phyloP scores from a whole-genome alignment of 805 yeast species.

The Metschnikowia chrysomelidarum region DNA sequence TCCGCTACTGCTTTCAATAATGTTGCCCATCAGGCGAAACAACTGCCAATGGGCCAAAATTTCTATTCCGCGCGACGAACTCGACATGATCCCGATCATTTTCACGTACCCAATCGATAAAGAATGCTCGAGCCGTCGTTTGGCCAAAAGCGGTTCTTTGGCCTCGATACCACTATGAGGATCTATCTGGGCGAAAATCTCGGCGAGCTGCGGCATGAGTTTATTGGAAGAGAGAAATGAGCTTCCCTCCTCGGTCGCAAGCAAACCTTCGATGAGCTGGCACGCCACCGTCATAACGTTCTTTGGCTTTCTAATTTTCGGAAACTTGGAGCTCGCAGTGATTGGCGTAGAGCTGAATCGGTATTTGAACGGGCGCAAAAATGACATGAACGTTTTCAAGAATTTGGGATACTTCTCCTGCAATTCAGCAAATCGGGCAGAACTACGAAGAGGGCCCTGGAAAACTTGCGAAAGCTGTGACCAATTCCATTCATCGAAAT shows the following conservation, averaged over 20 bases:
- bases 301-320: constrained; percentile 43
- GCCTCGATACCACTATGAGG: constrained; percentile 74
- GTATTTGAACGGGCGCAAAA: constrained; percentile 87
- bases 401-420: constrained; percentile 75
- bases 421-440: constrained; percentile 72
- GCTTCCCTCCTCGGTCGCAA: constrained; percentile 64
- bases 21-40: constrained; percentile 74
- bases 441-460: constrained; percentile 77
- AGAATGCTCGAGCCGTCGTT: constrained; percentile 56
- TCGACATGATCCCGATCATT: constrained; percentile 71
- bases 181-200: constrained; percentile 81
- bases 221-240: constrained; percentile 69
- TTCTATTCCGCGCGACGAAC: constrained; percentile 57
- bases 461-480: constrained; percentile 64
- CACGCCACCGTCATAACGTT: constrained; percentile 73
- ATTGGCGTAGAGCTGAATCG: constrained; percentile 50
- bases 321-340: constrained; percentile 10
- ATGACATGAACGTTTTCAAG: constrained; percentile 77
- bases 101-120: constrained; percentile 74
- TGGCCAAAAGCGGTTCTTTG: constrained; percentile 70
- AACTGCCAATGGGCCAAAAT: constrained; percentile 81
- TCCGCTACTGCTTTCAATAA: constrained; percentile 47
- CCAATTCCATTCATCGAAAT: constrained; percentile 88
- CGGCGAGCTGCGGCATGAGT: constrained; percentile 82
- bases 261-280: constrained; percentile 63